A percentile compares a stretch with the other conserved stretches of the same genome.
These are phyloP conservation scores for Beauveria scarabaeidicola DNA, from an alignment of 2,329 filamentous ascomycete genomes.

Conservation along the genomic window DNA sequence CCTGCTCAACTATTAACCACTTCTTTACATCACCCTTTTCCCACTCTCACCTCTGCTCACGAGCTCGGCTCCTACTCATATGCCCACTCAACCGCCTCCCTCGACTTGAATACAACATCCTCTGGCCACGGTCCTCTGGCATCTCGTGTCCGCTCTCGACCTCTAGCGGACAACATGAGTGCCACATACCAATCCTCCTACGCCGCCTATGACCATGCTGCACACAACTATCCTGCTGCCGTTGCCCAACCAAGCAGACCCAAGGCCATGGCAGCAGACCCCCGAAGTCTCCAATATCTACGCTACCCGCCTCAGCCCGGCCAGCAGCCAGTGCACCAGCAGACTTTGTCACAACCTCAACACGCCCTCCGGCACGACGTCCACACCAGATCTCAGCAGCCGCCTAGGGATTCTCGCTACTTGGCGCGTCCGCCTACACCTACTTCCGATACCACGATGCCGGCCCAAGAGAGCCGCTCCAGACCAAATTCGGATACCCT, in stretches of 20 bases:
- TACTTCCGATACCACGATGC: slow-evolving; percentile 20
- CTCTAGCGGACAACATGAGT: slow-evolving; percentile 39
- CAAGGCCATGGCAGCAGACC: slow-evolving; percentile 26
- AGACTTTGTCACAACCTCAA: slow-evolving; percentile 12
- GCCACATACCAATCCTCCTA: slow-evolving; percentile 41
- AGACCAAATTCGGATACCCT: slow-evolving; percentile 35
- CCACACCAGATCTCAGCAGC: slow-evolving; percentile 10
- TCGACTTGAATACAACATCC: not conserved
- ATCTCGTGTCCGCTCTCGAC: not conserved
- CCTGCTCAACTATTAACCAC: slow-evolving; percentile 3
- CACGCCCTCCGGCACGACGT: slow-evolving; percentile 10
- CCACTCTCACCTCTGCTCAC: not conserved
- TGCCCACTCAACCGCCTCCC: not conserved
- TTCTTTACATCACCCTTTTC: not conserved
- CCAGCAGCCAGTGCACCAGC: slow-evolving; percentile 15
- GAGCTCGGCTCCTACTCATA: not conserved
- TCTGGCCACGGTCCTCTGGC: not conserved
- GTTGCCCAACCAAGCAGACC: slow-evolving; percentile 26
- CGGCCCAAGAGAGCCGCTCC: slow-evolving; percentile 17
- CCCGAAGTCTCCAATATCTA: slow-evolving; percentile 23
- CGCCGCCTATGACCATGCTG: slow-evolving; percentile 39
- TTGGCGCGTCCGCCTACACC: slow-evolving; percentile 32
- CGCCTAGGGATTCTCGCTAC: slow-evolving; percentile 16
- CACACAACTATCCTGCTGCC: slow-evolving; percentile 30
- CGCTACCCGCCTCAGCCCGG: slow-evolving; percentile 20